Evolutionary conservation across 2,329 filamentous ascomycete species (phyloP).

Genomic region (Clarireedia paspali): DNA sequence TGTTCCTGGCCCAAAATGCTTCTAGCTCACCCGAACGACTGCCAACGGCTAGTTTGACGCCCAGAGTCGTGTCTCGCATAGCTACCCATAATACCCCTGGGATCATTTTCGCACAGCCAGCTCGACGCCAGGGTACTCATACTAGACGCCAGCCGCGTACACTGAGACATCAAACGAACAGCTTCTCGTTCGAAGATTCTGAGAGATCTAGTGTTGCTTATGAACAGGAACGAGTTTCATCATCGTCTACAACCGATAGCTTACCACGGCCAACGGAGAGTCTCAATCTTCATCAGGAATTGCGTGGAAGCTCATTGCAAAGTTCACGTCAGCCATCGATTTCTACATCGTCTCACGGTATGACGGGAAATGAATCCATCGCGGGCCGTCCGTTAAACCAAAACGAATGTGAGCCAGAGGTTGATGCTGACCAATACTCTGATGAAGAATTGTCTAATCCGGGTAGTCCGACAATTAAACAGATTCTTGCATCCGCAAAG

Average conservation of each 20-base stretch:
- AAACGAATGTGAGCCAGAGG: background rate
- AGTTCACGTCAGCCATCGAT: constrained; percentile 15
- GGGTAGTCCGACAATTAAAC: background rate
- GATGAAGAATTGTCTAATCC: background rate
- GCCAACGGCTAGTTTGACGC: constrained; percentile 19
- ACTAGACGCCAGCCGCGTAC: constrained; percentile 13
- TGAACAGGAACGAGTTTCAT: constrained; percentile 23
- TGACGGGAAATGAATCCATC: background rate
- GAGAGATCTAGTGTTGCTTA: constrained; percentile 27
- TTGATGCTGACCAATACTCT: background rate
- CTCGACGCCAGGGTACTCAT: constrained; percentile 18
- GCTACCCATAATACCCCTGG: constrained; percentile 23
- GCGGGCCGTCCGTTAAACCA: background rate
- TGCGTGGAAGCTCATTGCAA: constrained; percentile 22
- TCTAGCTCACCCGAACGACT: constrained; percentile 27
- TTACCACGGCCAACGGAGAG: constrained; percentile 11
- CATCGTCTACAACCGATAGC: constrained; percentile 17
- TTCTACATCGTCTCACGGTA: background rate
- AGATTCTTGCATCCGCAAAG: background rate
- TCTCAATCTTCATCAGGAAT: constrained; percentile 22
- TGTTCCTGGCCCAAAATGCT: constrained; percentile 27
- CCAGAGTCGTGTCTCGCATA: constrained; percentile 20
- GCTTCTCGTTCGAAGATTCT: constrained; percentile 29
- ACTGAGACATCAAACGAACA: constrained; percentile 30
- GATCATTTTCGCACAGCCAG: constrained; percentile 27